These are phyloP conservation scores for Colletotrichum gloeosporioides DNA, from an alignment of 2,329 filamentous ascomycete genomes.

Conservation along the genomic window DNA sequence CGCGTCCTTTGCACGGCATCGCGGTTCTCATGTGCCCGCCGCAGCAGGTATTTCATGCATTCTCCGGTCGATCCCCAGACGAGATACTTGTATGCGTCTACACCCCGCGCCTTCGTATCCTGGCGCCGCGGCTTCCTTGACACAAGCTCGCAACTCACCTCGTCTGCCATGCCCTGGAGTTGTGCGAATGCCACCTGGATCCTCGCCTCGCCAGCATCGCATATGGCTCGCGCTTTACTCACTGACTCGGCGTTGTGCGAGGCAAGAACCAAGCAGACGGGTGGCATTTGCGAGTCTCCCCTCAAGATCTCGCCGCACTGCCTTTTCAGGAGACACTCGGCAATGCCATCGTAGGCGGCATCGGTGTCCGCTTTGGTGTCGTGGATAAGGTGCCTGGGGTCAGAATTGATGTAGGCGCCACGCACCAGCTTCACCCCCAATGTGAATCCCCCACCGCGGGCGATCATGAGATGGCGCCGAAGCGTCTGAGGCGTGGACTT, in stretches of 20 bases:
- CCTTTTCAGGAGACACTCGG: constrained; percentile 69
- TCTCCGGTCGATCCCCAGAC: constrained; percentile 76
- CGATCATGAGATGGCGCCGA: constrained; percentile 62
- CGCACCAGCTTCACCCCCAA: constrained; percentile 79
- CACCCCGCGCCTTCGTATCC: not conserved
- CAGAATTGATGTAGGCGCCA: constrained; percentile 74
- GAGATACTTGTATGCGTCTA: constrained; percentile 67
- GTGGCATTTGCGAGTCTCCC: constrained; percentile 54
- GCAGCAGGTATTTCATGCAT: constrained; percentile 83
- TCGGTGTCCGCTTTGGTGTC: constrained; percentile 77
- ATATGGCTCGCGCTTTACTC: constrained; percentile 56
- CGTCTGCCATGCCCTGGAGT: constrained; percentile 80
- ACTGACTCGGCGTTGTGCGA: constrained; percentile 84
- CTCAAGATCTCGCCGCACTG: constrained; percentile 54
- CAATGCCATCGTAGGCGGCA: constrained; percentile 73
- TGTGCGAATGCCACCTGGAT: constrained; percentile 42
- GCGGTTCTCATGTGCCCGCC: constrained; percentile 69
- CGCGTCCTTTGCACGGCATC: constrained; percentile 70
- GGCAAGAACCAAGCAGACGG: constrained; percentile 73
- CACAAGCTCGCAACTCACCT: constrained; percentile 74
- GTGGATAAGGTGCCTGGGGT: constrained; percentile 73
- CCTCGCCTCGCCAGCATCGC: constrained; percentile 48
- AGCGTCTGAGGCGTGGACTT: constrained; percentile 66
- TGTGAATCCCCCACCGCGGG: constrained; percentile 65
- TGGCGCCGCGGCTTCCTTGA: constrained; percentile 4